Evolutionary conservation across 2,329 filamentous ascomycete genomes (phyloP), one percentile per base, ranked within the genome.

Genomic region (Botrytis fragariae): DNA sequence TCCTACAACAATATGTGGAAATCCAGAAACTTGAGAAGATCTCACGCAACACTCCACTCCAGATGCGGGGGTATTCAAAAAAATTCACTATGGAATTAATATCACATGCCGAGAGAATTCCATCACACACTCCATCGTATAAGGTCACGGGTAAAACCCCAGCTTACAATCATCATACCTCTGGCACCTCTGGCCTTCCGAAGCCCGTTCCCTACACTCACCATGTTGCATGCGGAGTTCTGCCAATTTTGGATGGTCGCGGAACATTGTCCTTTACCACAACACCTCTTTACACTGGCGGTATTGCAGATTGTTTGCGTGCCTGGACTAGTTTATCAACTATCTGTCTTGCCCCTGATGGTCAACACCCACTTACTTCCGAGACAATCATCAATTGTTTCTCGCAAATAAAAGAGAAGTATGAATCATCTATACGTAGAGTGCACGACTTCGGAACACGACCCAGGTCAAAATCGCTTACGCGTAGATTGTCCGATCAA

Each of bases 281-380:
- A 0, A 92, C 90, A 4, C 90, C 90, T 0, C 82, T 92, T 0
- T 92, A 91, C 75, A 89, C 91, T 76, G 90, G 90, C 1, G 90
- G 90, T 0, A 84, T 91, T 14, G 88, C 89, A 1, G 90, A 92
- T 78, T 84, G 87, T 32, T 86, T 91, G 63, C 83, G 90, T 68
- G 85, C 88, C 0, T 91, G 90, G 89, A 87, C 87, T 1, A 89
- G 87, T 73, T 84, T 84, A 29, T 86, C 88, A 0, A 80, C 87
- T 77, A 87, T 91, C 3, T 91, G 88, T 87, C 82, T 91, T 16
- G 92, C 91, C 75, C 89, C 89, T 0, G 85, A 87, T 32, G 85
- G 85, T 3, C 81, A 82, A 90, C 4, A 84, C 82, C 22, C n/a
- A 54, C 45, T 72, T 20, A 67, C 45, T 16, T 37, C 69, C 12